Percentiles rank a stretch among this genome's conserved stretches.
phyloP scores from a whole-genome alignment of 2,329 filamentous ascomycete species.

The Diplodia sapinea region DNA sequence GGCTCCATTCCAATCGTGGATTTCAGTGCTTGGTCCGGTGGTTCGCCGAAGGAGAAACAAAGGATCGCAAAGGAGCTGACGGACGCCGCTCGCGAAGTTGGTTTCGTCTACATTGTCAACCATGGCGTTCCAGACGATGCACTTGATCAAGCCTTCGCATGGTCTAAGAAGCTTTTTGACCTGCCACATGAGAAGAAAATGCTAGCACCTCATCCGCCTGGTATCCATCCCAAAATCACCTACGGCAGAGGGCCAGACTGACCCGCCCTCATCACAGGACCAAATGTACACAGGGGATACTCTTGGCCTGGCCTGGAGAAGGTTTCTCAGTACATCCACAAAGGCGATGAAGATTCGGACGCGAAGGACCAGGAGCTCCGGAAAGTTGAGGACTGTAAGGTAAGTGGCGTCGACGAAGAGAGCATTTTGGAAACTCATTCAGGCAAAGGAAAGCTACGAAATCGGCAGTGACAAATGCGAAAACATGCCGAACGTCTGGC shows the following conservation, averaged over 20 bases:
- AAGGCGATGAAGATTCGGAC: constrained; percentile 47
- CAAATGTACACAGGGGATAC: constrained; percentile 60
- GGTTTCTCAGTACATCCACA: constrained; percentile 50
- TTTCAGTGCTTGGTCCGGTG: constrained; percentile 44
- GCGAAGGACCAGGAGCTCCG: constrained; percentile 53
- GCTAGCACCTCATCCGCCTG: constrained; percentile 57
- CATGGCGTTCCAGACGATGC: constrained; percentile 51
- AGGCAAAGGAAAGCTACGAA: constrained; percentile 49
- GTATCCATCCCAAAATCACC: constrained; percentile 33
- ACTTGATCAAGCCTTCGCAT: constrained; percentile 53
- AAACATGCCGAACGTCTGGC: constrained; percentile 55
- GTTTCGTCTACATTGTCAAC: constrained; percentile 57
- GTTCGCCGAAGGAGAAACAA: constrained; percentile 39
- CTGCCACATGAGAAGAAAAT: constrained; percentile 55
- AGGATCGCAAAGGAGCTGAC: constrained; percentile 48
- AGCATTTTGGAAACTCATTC: background rate
- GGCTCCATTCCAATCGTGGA: constrained; percentile 50
- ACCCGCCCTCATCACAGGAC: constrained; percentile 31
- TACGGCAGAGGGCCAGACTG: background rate
- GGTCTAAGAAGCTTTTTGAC: constrained; percentile 53
- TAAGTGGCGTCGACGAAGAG: constrained; percentile 34
- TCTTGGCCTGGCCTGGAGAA: constrained; percentile 62
- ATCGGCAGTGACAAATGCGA: constrained; percentile 53
- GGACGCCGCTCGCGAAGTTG: constrained; percentile 52
- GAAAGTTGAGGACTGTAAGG: constrained; percentile 59